Conservation (phyloP, 495 filamentous ascomycete genomes). For the Aspergillus panamensis region DNA sequence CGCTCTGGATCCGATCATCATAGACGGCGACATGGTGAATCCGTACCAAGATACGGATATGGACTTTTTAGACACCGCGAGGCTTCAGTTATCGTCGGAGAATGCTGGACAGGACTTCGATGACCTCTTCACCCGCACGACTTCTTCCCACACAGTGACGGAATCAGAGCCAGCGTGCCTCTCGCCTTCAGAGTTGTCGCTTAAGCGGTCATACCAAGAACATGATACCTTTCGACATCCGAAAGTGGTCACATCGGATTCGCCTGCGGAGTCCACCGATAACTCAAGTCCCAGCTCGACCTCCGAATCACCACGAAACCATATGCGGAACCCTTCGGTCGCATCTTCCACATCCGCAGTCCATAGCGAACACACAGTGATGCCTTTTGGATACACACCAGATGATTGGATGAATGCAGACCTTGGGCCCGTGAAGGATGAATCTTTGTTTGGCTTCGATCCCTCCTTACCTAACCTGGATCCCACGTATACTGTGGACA, state of each 20-base stretch:
- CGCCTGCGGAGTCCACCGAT: constrained; percentile 43
- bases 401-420: constrained; percentile 46
- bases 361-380: constrained; percentile 39
- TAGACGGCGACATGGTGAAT: constrained; percentile 48
- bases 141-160: constrained; percentile 29
- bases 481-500: constrained; percentile 30
- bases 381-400: constrained; percentile 32
- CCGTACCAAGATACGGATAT: constrained; percentile 41
- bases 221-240: constrained; percentile 37
- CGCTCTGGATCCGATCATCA: constrained; percentile 43
- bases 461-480: constrained; percentile 36
- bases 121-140: constrained; percentile 38
- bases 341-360: constrained; percentile 41
- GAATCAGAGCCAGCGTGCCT: constrained; percentile 30
- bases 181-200: constrained; percentile 30
- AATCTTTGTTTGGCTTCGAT: constrained; percentile 40
- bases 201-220: constrained; percentile 32
- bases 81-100: constrained; percentile 36
- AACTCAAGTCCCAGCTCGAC: constrained; percentile 45
- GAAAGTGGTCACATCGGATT: constrained; percentile 35
- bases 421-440: constrained; percentile 37
- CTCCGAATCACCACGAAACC: constrained; percentile 42
- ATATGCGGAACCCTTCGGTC: constrained; percentile 38
- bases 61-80: constrained; percentile 41
- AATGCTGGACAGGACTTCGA: constrained; percentile 44